Base-by-base conservation (phyloP, 495 filamentous ascomycete genomes). In the Neurospora sp. region DNA sequence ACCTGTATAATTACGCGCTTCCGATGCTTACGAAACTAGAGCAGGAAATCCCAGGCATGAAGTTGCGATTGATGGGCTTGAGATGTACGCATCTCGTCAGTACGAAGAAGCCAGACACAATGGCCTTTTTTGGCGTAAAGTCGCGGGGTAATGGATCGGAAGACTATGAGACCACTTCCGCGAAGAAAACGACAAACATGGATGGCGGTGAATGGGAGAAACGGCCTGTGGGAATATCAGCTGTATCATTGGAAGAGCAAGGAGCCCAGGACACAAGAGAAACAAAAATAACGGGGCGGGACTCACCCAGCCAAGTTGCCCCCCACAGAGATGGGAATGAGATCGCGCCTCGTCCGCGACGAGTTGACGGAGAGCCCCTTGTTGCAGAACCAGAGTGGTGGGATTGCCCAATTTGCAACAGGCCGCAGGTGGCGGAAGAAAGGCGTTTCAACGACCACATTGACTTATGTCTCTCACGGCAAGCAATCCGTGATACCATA, bases 381-480 rank as follows among this genome's bases (percentile, higher is more conserved):
- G 14, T 62, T 62, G 54, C 23, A 62, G 54, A 62, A 14, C 14
- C 23, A 62, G 82, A 88, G 39, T 86, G 85, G 76, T 98, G 94
- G 94, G 86, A 90, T 27, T 98, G 96, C 80, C 96, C 96, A 0
- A 93, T 98, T 44, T 98, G 96, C 80, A 80, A 80, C 4, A 84
- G 90, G 59, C 90, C 92, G 0, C 93, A 97, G 77, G 73, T 84
- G 5, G 90, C 94, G 0, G 88, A 94, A 74, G 93, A 98, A 79
- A 85, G 86, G 44, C 81, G 79, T 7, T 98, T 99, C 82, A 99
- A 99, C 75, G 90, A 91, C 70, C 96, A 99, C 81, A 92, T 99
- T 69, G 96, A 99, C 78, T 90, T 92, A 27, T 99, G 96, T 82
- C 87, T 99, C 9, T 97, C 94, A 3, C 84, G 89, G 66, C 89